Conservation (phyloP, 2,329 filamentous ascomycete species). For the Neurospora crassa region DNA sequence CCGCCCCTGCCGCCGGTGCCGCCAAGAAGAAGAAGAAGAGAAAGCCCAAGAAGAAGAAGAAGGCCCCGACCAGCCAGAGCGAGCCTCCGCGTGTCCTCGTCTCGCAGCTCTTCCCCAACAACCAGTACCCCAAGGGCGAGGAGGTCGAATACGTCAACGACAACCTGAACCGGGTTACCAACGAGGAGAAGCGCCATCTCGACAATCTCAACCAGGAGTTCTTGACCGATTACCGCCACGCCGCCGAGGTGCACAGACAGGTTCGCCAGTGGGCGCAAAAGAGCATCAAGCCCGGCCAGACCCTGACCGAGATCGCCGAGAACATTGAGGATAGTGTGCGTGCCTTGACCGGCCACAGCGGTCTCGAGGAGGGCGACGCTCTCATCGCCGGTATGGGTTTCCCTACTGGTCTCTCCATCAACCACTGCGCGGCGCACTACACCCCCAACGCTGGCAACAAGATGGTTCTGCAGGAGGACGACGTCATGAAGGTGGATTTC, state of each 20-base stretch:
- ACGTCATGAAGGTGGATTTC: slow-evolving; percentile 78
- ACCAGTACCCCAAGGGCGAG: slow-evolving; percentile 67
- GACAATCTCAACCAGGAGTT: slow-evolving; percentile 72
- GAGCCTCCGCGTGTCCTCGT: slow-evolving; percentile 66
- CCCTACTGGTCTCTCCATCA: slow-evolving; percentile 71
- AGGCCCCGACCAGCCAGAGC: slow-evolving; percentile 60
- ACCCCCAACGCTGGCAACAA: slow-evolving; percentile 79
- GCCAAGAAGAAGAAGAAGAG: slow-evolving; percentile 77
- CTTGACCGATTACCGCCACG: slow-evolving; percentile 68
- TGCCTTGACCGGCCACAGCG: slow-evolving; percentile 63
- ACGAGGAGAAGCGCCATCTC: slow-evolving; percentile 74
- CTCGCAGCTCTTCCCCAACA: slow-evolving; percentile 63
- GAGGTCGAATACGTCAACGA: slow-evolving; percentile 70
- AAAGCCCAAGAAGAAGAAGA: slow-evolving; percentile 63
- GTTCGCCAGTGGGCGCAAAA: slow-evolving; percentile 73
- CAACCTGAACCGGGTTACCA: slow-evolving; percentile 69
- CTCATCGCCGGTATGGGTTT: slow-evolving; percentile 73
- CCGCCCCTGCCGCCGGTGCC: slow-evolving; percentile 28
- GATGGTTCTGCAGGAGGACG: slow-evolving; percentile 57
- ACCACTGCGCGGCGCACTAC: slow-evolving; percentile 76
- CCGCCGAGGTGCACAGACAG: slow-evolving; percentile 70
- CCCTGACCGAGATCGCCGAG: slow-evolving; percentile 69
- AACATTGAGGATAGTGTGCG: slow-evolving; percentile 73
- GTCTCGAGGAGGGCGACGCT: slow-evolving; percentile 67
- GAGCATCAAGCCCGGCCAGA: slow-evolving; percentile 69